These are phyloP conservation scores for Globisporangium iwayamae DNA, from an alignment of 352 stramenopile species.

Conservation along the genomic window DNA sequence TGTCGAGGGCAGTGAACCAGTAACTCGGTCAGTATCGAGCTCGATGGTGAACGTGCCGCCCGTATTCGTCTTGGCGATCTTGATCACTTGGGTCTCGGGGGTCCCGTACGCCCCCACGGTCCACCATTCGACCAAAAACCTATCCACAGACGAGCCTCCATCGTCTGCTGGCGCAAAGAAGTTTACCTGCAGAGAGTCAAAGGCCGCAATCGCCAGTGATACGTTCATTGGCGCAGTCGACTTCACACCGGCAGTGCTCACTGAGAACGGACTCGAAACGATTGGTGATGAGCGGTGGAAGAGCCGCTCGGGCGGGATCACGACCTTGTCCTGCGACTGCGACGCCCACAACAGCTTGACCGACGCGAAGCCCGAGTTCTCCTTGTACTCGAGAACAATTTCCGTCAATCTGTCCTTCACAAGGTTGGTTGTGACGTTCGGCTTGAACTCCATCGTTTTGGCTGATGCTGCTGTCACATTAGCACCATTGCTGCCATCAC, in stretches of 20 bases:
- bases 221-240: slow-evolving; percentile 41
- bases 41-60: slow-evolving; percentile 82
- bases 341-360: slow-evolving; percentile 89
- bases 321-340: slow-evolving; percentile 75
- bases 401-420: slow-evolving; percentile 74
- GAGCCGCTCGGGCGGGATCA: slow-evolving; percentile 85
- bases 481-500: neutral
- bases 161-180: slow-evolving; percentile 83
- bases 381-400: slow-evolving; percentile 92
- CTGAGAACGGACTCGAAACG: slow-evolving; percentile 55
- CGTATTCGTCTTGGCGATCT: slow-evolving; percentile 72
- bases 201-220: slow-evolving; percentile 40
- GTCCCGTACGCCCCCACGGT: slow-evolving; percentile 42
- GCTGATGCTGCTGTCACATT: slow-evolving; percentile 5
- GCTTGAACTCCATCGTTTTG: slow-evolving; percentile 22
- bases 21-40: slow-evolving; percentile 41
- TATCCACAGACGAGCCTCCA: slow-evolving; percentile 79
- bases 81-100: slow-evolving; percentile 77
- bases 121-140: slow-evolving; percentile 90
- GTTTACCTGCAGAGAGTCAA: slow-evolving; percentile 69
- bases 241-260: slow-evolving; percentile 53
- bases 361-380: slow-evolving; percentile 85
- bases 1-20: slow-evolving; percentile 48
- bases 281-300: slow-evolving; percentile 77
- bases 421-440: slow-evolving; percentile 46